A percentile compares a stretch with the other conserved stretches of the same genome.
These are phyloP conservation scores for Scedosporium apiospermum DNA, from an alignment of 2,329 filamentous ascomycete genomes.

Conservation along the genomic window DNA sequence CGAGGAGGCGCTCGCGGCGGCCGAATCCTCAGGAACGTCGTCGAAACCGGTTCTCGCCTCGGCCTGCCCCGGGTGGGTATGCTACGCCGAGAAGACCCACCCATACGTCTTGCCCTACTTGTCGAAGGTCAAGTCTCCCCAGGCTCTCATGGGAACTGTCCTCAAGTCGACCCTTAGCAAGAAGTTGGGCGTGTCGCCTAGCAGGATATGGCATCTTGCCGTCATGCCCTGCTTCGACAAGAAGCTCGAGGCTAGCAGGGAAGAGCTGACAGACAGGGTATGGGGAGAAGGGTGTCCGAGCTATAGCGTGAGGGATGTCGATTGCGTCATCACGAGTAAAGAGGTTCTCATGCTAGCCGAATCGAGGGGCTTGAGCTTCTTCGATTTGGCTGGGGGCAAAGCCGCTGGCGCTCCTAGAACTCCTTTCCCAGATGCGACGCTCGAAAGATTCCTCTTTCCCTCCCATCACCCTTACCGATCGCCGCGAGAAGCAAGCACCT, in stretches of 20 bases:
- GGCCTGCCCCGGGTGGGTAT: constrained; percentile 95
- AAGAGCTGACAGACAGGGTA: constrained; percentile 74
- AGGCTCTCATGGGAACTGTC: constrained; percentile 82
- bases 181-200: constrained; percentile 60
- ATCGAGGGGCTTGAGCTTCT: constrained; percentile 69
- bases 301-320: constrained; percentile 70
- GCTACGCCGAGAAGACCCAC: constrained; percentile 97
- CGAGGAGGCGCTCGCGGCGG: constrained; percentile 44
- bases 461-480: constrained; percentile 30
- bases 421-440: constrained; percentile 61
- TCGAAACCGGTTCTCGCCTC: constrained; percentile 65
- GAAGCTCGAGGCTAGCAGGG: constrained; percentile 89
- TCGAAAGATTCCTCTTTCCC: constrained; percentile 70
- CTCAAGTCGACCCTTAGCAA: constrained; percentile 78
- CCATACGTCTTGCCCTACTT: constrained; percentile 87
- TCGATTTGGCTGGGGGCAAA: constrained; percentile 53
- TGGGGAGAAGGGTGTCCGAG: constrained; percentile 51
- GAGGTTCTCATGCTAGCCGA: constrained; percentile 86
- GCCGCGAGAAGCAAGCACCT: constrained; percentile 58
- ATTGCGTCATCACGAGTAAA: constrained; percentile 95
- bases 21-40: not conserved
- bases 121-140: constrained; percentile 85
- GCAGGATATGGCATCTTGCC: constrained; percentile 85
- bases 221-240: constrained; percentile 99
- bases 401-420: constrained; percentile 33